Evolutionary conservation across 1,284 basidiomycete species (phyloP).

Genomic region (Cutaneotrichosporon sp.): DNA sequence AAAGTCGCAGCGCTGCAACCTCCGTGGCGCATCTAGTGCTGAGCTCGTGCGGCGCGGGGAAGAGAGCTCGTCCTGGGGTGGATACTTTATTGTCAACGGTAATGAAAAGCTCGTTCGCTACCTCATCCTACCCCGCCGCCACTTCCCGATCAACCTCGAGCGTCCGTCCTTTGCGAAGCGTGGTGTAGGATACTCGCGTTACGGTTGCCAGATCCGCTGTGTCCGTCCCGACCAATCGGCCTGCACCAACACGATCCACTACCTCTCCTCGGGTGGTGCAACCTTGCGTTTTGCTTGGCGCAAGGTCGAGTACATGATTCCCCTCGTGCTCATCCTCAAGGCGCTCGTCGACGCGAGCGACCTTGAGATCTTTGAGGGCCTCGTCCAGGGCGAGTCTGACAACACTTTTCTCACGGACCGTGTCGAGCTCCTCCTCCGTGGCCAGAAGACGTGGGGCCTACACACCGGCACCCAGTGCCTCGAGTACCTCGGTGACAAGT

Average conservation of each 20-base stretch:
- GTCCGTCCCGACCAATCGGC: slow-evolving; percentile 87
- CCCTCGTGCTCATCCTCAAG: slow-evolving; percentile 95
- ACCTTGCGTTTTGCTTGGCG: slow-evolving; percentile 96
- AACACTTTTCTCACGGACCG: slow-evolving; percentile 98
- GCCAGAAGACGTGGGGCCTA: slow-evolving; percentile 89
- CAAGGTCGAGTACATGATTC: slow-evolving; percentile 98
- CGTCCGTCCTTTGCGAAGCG: slow-evolving; percentile 85
- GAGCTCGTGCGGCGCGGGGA: slow-evolving; percentile 88
- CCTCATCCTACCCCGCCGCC: slow-evolving; percentile 68
- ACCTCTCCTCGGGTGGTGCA: slow-evolving; percentile 91
- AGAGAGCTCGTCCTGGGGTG: slow-evolving; percentile 97
- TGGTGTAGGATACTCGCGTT: slow-evolving; percentile 90
- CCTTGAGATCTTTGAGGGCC: slow-evolving; percentile 96
- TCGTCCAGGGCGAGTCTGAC: slow-evolving; percentile 94
- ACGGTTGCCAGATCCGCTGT: slow-evolving; percentile 93
- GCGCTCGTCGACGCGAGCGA: slow-evolving; percentile 92
- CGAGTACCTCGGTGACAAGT: slow-evolving; percentile 97
- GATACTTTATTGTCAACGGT: slow-evolving; percentile 98
- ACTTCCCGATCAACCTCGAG: slow-evolving; percentile 70
- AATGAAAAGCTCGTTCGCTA: slow-evolving; percentile 99
- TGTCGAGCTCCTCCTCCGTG: slow-evolving; percentile 93
- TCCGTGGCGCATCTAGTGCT: slow-evolving; percentile 77
- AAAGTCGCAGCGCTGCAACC: slow-evolving; percentile 92
- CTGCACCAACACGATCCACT: slow-evolving; percentile 94
- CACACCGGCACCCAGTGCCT: slow-evolving; percentile 90